Evolutionary conservation across 768 basidiomycete genomes (phyloP).

Genomic region (Trametes sanguinea): DNA sequence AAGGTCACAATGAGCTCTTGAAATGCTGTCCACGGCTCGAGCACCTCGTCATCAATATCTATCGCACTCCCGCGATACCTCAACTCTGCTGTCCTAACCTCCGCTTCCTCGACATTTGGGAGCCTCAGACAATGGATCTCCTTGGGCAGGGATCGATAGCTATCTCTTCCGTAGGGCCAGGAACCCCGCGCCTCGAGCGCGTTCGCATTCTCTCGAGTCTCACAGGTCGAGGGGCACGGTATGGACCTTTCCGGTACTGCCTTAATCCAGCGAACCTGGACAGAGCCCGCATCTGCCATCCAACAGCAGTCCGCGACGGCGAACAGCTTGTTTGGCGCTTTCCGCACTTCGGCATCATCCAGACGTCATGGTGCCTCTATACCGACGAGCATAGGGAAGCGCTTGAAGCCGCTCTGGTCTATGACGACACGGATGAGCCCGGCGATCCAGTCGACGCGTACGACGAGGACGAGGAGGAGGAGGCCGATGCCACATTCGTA

Average conservation of each 20-base stretch:
- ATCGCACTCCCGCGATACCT: background rate
- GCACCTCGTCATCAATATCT: conserved; percentile 1
- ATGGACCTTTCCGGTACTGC: background rate
- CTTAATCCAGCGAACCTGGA: background rate
- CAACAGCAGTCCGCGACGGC: background rate
- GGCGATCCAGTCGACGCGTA: background rate
- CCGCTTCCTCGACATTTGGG: conserved; percentile 8
- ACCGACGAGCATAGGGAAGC: background rate
- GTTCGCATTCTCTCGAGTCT: background rate
- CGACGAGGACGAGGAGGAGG: background rate
- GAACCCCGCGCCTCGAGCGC: conserved; percentile 4
- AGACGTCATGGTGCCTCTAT: conserved; percentile 9
- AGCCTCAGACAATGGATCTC: background rate
- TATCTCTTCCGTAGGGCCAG: background rate
- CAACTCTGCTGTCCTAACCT: conserved; percentile 1
- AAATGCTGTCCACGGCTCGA: conserved; percentile 1
- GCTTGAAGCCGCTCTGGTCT: background rate
- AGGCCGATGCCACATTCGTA: background rate
- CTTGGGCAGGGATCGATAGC: background rate
- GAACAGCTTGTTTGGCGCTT: conserved; percentile 1
- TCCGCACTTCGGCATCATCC: background rate
- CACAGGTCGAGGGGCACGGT: no score
- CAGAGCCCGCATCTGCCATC: conserved; percentile 12
- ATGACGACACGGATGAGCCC: background rate
- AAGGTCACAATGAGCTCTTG: background rate